A percentile compares a stretch with the other conserved stretches of the same genome.
phyloP scores from a whole-genome alignment of 257 asterid genomes.

The Lycium ferocissimum region DNA sequence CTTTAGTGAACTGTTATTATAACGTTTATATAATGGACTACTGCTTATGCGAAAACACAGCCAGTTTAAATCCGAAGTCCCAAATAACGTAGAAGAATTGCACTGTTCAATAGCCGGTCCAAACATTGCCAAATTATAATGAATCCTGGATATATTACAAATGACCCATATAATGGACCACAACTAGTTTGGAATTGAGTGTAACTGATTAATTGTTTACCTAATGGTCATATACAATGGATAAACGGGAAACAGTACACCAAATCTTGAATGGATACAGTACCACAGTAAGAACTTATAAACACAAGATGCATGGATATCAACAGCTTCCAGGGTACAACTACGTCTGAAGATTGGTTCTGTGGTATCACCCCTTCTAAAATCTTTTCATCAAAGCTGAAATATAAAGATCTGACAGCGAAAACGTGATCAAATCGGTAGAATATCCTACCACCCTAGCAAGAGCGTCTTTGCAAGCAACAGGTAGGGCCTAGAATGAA shows the following conservation, averaged over 20 bases:
- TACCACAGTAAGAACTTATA: background rate
- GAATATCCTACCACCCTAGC: background rate
- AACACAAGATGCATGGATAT: background rate
- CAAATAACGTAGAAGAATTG: no score
- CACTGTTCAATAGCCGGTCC: no score
- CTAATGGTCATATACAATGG: background rate
- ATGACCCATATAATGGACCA: no score
- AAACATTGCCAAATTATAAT: no score
- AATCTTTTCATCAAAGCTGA: background rate
- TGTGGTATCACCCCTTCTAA: background rate
- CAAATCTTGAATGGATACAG: background rate
- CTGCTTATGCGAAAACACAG: no score
- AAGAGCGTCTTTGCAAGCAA: background rate
- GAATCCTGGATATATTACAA: no score
- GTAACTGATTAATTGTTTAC: background rate
- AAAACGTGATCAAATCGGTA: background rate
- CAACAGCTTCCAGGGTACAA: background rate
- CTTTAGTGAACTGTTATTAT: no score
- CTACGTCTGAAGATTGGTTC: background rate
- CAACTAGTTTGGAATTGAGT: background rate
- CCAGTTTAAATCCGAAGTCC: no score
- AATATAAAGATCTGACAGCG: background rate
- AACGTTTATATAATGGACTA: no score
- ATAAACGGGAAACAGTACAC: no score
- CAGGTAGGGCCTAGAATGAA: slow-evolving; percentile 19